Evolutionary conservation across 176 grass and related monocot genomes (phyloP).

Genomic region (Cenchrus fungigraminus): DNA sequence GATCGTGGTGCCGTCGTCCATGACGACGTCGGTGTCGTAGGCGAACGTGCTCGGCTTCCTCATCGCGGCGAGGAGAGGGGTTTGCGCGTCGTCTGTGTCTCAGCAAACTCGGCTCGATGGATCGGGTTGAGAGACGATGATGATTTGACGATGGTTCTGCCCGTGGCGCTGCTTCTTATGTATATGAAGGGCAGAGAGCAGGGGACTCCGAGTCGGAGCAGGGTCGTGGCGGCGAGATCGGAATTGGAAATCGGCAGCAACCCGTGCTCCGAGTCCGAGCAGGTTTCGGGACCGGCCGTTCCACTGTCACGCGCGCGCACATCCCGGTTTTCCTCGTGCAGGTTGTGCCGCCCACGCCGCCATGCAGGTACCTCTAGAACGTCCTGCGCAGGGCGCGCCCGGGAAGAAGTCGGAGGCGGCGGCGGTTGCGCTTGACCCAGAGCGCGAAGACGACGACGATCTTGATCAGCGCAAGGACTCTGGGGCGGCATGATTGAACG

Average conservation of each 20-base stretch:
- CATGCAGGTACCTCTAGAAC: no score
- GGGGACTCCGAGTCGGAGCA: background rate
- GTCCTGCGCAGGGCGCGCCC: no score
- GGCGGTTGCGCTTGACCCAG: no score
- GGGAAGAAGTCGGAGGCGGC: no score
- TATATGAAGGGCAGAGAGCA: background rate
- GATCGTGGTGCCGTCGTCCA: conserved; percentile 38
- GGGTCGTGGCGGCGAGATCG: no score
- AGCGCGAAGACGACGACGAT: no score
- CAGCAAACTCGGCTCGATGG: background rate
- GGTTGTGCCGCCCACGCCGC: no score
- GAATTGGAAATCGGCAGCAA: no score
- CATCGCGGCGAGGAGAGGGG: background rate
- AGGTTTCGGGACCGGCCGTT: background rate
- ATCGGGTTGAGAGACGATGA: background rate
- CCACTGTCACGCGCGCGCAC: no score
- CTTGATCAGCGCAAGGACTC: no score
- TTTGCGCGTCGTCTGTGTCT: background rate
- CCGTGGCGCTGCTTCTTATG: background rate
- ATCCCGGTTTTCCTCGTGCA: no score
- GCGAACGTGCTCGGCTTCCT: background rate
- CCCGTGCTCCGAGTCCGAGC: background rate
- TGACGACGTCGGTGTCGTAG: conserved; percentile 5
- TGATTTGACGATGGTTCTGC: background rate
- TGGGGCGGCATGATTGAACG: no score